Percentiles rank a stretch among this genome's conserved stretches.
phyloP scores from a whole-genome alignment of 257 asterid genomes.

The Solanum acaule region DNA sequence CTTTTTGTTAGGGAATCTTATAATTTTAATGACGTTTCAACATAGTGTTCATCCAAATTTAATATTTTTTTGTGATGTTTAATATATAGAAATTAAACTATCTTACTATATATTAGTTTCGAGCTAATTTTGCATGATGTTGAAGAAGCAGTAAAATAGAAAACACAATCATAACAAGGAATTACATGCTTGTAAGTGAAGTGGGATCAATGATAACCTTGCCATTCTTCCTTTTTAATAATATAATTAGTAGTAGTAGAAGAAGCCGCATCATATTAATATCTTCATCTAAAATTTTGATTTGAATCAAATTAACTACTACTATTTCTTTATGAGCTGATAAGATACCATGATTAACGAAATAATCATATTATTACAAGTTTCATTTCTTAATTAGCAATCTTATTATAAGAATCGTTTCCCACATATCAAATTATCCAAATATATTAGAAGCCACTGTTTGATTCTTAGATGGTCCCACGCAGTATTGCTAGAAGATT shows the following conservation, averaged over 20 bases:
- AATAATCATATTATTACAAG: not conserved
- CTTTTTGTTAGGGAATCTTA: not conserved
- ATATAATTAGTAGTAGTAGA: not conserved
- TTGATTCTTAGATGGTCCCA: not conserved
- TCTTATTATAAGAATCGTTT: not conserved
- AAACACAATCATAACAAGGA: conserved; percentile 23
- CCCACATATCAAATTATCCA: not conserved
- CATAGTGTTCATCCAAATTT: not conserved
- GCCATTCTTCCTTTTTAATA: conserved; percentile 1
- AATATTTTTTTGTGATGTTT: not conserved
- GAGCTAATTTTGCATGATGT: not conserved
- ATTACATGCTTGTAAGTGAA: conserved; percentile 29
- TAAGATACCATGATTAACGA: not conserved
- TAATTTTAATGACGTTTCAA: not conserved
- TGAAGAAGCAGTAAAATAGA: conserved; percentile 9
- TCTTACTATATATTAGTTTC: not conserved
- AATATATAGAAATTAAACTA: not conserved
- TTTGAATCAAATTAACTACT: not conserved
- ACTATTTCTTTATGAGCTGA: not conserved
- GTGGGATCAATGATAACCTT: conserved; percentile 32
- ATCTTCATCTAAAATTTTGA: not conserved
- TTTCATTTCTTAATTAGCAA: not conserved
- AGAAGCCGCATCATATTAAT: not conserved
- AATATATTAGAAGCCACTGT: not conserved
- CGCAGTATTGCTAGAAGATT: not conserved